These are phyloP conservation scores for Populus hybrid DNA, from an alignment of 441 rosid species.

Conservation along the genomic window DNA sequence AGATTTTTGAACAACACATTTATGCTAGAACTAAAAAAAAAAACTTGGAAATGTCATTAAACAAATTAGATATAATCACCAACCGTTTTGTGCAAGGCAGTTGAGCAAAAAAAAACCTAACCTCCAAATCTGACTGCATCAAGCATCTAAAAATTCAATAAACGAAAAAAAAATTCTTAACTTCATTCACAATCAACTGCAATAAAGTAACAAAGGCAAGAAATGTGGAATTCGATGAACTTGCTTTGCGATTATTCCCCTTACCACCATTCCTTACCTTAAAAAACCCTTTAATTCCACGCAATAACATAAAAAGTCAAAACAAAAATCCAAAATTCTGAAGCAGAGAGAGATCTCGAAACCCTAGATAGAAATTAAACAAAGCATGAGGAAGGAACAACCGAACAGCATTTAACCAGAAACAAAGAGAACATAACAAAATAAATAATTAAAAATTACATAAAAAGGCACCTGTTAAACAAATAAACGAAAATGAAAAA, in stretches of 20 bases:
- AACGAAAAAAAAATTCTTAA: constrained; percentile 19
- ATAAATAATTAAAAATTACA: constrained; percentile 2
- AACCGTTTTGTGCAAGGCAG: constrained; percentile 7
- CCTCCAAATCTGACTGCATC: constrained; percentile 15
- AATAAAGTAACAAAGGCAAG: constrained; percentile 1
- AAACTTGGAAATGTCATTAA: not conserved
- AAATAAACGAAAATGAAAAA: constrained; percentile 12
- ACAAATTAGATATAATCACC: constrained; percentile 7
- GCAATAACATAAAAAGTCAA: constrained; percentile 14
- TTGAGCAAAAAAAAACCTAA: constrained; percentile 3
- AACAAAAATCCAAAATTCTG: constrained; percentile 16
- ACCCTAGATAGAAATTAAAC: not conserved
- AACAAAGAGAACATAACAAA: not conserved
- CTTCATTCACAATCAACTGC: constrained; percentile 27
- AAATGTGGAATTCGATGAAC: constrained; percentile 13
- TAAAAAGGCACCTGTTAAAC: constrained; percentile 20
- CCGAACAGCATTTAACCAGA: constrained; percentile 19
- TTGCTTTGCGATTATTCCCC: not conserved
- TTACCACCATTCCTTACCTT: constrained; percentile 3
- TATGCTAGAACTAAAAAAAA: not conserved
- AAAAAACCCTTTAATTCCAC: constrained; percentile 25
- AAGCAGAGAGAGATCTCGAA: constrained; percentile 8
- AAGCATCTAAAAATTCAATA: constrained; percentile 15
- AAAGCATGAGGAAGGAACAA: constrained; percentile 4
- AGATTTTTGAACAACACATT: not conserved